These are phyloP conservation scores for Ophiostoma australiae DNA, from an alignment of 2,329 filamentous ascomycete species.

Conservation along the genomic window DNA sequence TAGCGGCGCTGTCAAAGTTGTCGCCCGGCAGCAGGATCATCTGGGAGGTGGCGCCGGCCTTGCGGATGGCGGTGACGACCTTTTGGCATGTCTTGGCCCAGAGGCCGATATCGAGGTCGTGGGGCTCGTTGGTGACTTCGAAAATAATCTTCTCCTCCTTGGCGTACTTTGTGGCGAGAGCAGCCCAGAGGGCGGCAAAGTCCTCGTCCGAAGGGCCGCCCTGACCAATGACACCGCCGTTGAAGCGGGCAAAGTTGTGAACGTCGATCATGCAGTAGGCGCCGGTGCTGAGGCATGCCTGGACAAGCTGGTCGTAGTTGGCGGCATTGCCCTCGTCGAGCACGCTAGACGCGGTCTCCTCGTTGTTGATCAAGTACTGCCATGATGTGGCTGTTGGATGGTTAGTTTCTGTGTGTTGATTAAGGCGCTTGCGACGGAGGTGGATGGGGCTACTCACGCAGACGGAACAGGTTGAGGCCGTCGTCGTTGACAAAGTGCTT, in stretches of 20 bases:
- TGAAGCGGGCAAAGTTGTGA: constrained; percentile 56
- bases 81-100: constrained; percentile 60
- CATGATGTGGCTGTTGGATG: constrained; percentile 41
- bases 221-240: constrained; percentile 60
- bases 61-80: constrained; percentile 61
- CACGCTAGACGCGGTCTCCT: constrained; percentile 41
- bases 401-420: neutral
- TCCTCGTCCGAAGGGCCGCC: constrained; percentile 57
- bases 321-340: constrained; percentile 41
- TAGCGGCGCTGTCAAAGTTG: constrained; percentile 28
- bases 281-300: constrained; percentile 46
- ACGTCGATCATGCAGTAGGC: constrained; percentile 49
- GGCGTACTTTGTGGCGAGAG: constrained; percentile 55
- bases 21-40: constrained; percentile 61
- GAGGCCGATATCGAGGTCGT: constrained; percentile 50
- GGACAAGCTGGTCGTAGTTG: constrained; percentile 47
- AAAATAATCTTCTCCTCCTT: constrained; percentile 52
- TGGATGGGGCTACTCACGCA: constrained; percentile 35
- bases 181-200: constrained; percentile 58
- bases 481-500: constrained; percentile 52
- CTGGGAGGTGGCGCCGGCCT: constrained; percentile 55
- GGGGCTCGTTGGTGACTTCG: constrained; percentile 66
- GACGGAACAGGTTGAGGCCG: constrained; percentile 52
- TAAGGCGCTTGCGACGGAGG: neutral
- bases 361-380: constrained; percentile 47